These are phyloP conservation scores for Asclepias syriaca DNA, from an alignment of 257 asterid species.

Conservation along the genomic window DNA sequence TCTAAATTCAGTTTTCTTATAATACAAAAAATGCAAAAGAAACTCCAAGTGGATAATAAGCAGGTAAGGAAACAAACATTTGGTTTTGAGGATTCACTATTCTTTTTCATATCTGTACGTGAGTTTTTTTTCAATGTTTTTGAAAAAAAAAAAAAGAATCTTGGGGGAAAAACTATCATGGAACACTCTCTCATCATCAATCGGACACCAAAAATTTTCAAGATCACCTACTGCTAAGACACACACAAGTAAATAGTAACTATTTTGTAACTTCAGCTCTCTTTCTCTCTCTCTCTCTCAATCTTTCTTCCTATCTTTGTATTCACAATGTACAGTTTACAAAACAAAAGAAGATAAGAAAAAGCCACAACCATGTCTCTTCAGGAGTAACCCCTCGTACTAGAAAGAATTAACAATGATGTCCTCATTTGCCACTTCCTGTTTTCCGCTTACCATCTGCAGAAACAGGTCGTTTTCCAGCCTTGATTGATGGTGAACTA, in stretches of 20 bases:
- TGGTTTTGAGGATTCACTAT: not conserved
- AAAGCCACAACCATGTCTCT: slow-evolving; percentile 17
- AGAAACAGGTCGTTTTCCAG: slow-evolving; percentile 35
- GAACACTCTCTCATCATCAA: slow-evolving; percentile 23
- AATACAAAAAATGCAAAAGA: not conserved
- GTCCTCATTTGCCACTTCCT: slow-evolving; percentile 45
- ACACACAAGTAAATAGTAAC: slow-evolving; percentile 16
- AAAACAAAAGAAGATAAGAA: slow-evolving; percentile 5
- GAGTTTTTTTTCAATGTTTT: not conserved
- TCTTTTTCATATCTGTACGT: not conserved
- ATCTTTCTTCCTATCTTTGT: slow-evolving; percentile 9
- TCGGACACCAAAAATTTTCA: slow-evolving; percentile 29
- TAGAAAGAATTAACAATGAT: slow-evolving; percentile 5
- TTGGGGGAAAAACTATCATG: not conserved
- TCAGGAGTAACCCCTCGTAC: slow-evolving; percentile 6
- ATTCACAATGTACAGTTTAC: slow-evolving; percentile 22
- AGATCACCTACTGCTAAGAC: slow-evolving; percentile 18
- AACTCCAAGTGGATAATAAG: not conserved
- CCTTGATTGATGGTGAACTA: slow-evolving; percentile 31
- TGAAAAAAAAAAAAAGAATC: not conserved
- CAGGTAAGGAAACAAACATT: not conserved
- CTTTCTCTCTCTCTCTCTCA: slow-evolving; percentile 6
- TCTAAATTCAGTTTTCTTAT: too few species aligned
- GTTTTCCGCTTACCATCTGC: slow-evolving; percentile 47
- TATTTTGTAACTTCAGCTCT: slow-evolving; percentile 15